Evolutionary conservation across 2,329 filamentous ascomycete species (phyloP), one percentile per base, ranked within the genome.

Genomic region (Teratosphaeria gauchensis): DNA sequence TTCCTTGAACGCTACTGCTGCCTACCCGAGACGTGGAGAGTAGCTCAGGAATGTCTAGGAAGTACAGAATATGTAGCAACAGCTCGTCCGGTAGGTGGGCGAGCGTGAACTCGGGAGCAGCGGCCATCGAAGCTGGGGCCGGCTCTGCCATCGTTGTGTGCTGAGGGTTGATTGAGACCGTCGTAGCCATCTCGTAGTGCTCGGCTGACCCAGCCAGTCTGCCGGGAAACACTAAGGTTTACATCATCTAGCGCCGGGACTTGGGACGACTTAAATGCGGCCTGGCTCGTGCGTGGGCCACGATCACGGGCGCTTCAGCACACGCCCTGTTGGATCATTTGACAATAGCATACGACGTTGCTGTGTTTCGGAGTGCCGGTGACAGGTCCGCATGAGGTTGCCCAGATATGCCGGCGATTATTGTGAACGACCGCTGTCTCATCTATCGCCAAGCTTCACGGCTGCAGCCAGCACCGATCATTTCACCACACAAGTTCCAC

Each of bases 31-130:
- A 74, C 42, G 73, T 63, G 56, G 72, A 65, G 54, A 78, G 71
- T 19, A 80, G 72, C 59, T 80, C 77, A n/a, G 75, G 71, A 16
- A 78, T 71, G 58, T 79, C 73, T 48, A 80, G 71, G 67, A 71
- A 75, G n/a, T 69, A 70, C 38, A 79, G 68, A 56, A 80, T 72
- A 46, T 69, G 69, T 35, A 78, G 72, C 30, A 79, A 68, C 48
- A 80, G 68, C 68, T 80, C 78, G 58, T 74, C 69, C 31, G 75
- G 75, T 35, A 76, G 58, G 32, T 55, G 33, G 59, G 28, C 48
- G 58, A 55, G 35, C 14, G 33, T 42, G 8, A 38, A 14, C 9
- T 14, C 33, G 14, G 7, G 38, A 46, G n/a, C 32, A 14, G 38
- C 14, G 8, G 51, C 28, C 24, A 53, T 53, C 24, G 51, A 48